A percentile compares a stretch with the other conserved stretches of the same genome.
Conservation (phyloP, 2,329 filamentous ascomycete species). For the Conoideocrella luteorostrata region DNA sequence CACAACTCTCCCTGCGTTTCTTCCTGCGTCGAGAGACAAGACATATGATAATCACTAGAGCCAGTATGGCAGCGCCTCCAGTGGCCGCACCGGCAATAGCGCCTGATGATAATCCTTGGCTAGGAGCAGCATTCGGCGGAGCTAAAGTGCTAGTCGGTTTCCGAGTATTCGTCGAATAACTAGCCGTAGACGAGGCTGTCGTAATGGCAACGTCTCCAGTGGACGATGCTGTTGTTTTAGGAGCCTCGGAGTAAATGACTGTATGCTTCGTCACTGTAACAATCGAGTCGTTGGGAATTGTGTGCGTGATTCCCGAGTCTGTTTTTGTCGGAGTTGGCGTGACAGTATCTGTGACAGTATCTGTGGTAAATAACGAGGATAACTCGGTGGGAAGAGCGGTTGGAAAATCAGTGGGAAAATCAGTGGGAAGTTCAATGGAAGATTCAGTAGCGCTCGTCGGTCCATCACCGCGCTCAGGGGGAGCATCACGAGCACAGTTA, state of each 20-base stretch:
- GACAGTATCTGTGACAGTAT: no score
- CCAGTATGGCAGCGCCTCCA: conserved; percentile 21
- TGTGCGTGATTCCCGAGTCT: conserved; percentile 30
- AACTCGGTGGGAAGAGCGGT: no score
- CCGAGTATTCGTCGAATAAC: neutral
- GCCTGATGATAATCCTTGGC: conserved; percentile 18
- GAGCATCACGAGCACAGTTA: conserved; percentile 1
- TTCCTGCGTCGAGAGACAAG: conserved; percentile 15
- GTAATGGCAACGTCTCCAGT: neutral
- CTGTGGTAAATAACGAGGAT: no score
- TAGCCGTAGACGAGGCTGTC: neutral
- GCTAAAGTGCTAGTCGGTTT: neutral
- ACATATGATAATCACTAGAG: conserved; percentile 18
- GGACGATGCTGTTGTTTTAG: conserved; percentile 12
- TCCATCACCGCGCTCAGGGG: conserved; percentile 21
- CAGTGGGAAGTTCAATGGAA: no score
- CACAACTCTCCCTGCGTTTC: conserved; percentile 6
- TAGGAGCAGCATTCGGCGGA: neutral
- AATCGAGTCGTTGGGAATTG: conserved; percentile 26
- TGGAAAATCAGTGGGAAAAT: no score
- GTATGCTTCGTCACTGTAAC: conserved; percentile 30
- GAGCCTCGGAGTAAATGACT: conserved; percentile 21
- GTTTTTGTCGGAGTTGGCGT: conserved; percentile 21
- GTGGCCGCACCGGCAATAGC: conserved; percentile 27
- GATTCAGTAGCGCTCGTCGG: neutral